These are phyloP conservation scores for Tylopilus plumbeoviolaceoides DNA, from an alignment of 768 basidiomycete species.

Conservation along the genomic window DNA sequence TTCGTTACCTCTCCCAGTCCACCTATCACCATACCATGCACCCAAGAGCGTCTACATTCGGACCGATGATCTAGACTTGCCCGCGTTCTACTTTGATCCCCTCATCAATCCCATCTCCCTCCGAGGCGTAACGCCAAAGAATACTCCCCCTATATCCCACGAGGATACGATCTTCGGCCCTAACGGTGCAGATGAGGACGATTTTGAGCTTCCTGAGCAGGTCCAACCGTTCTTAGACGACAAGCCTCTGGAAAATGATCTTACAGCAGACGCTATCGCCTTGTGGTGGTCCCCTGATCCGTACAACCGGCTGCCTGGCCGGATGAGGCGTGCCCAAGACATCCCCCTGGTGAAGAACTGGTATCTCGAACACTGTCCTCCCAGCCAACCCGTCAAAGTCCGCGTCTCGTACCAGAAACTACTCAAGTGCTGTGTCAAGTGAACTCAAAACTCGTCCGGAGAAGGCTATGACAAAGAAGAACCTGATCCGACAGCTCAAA, in stretches of 20 bases:
- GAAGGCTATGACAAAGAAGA: conserved; percentile 98
- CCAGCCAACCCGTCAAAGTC: conserved; percentile 94
- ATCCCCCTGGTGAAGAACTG: conserved; percentile 95
- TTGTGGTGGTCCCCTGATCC: conserved; percentile 99
- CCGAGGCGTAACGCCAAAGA: conserved; percentile 81
- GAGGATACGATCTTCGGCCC: conserved; percentile 93
- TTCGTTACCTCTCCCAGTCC: conserved; percentile 92
- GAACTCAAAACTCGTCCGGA: conserved; percentile 85
- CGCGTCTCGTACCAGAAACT: conserved; percentile 99
- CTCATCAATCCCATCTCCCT: conserved; percentile 97
- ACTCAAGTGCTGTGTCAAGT: conserved; percentile 93
- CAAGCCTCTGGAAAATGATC: conserved; percentile 78
- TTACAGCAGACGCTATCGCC: conserved; percentile 95
- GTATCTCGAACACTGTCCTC: conserved; percentile 98
- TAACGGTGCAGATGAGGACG: conserved; percentile 79
- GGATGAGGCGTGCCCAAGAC: conserved; percentile 93
- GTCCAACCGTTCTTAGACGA: conserved; percentile 78
- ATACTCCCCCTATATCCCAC: conserved; percentile 75
- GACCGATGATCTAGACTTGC: conserved; percentile 98
- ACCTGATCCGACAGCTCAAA: conserved; percentile 91
- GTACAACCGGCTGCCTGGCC: conserved; percentile 86
- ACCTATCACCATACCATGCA: conserved; percentile 84
- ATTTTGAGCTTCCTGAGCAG: conserved; percentile 78
- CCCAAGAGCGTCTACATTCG: conserved; percentile 99
- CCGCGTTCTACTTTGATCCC: conserved; percentile 98